Conservation (phyloP, 257 asterid species). For the Datura wrightii region DNA sequence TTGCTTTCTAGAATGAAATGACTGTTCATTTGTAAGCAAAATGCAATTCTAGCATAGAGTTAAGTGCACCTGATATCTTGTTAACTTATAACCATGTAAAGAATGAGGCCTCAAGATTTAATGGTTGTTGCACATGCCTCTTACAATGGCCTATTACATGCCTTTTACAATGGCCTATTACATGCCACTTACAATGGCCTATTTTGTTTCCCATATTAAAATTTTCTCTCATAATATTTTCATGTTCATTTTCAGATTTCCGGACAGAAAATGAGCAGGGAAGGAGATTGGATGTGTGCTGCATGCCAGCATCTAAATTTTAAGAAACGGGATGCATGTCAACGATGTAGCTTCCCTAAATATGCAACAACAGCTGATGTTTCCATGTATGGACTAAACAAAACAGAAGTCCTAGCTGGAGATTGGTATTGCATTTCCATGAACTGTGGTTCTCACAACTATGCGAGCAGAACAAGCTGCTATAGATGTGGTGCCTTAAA, state of each 20-base stretch:
- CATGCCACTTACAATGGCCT: neutral
- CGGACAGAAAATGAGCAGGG: neutral
- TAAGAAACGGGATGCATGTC: conserved; percentile 76
- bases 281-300: conserved; percentile 67
- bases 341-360: conserved; percentile 72
- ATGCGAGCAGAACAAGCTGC: conserved; percentile 80
- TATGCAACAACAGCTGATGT: conserved; percentile 57
- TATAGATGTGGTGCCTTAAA: conserved; percentile 60
- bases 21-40: neutral
- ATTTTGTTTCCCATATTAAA: neutral
- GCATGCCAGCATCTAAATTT: conserved; percentile 86
- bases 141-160: neutral
- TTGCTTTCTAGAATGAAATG: neutral
- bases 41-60: neutral
- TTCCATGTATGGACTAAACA: conserved; percentile 52
- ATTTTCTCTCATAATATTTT: neutral
- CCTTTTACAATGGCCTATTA: neutral
- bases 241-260: neutral
- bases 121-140: neutral
- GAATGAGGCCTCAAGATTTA: neutral
- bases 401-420: conserved; percentile 63
- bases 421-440: conserved; percentile 77
- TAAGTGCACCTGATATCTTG: neutral
- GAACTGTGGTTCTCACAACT: conserved; percentile 79
- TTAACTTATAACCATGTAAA: neutral